Evolutionary conservation across 495 filamentous ascomycete species (phyloP).

Genomic region (Coniosporium apollinis): DNA sequence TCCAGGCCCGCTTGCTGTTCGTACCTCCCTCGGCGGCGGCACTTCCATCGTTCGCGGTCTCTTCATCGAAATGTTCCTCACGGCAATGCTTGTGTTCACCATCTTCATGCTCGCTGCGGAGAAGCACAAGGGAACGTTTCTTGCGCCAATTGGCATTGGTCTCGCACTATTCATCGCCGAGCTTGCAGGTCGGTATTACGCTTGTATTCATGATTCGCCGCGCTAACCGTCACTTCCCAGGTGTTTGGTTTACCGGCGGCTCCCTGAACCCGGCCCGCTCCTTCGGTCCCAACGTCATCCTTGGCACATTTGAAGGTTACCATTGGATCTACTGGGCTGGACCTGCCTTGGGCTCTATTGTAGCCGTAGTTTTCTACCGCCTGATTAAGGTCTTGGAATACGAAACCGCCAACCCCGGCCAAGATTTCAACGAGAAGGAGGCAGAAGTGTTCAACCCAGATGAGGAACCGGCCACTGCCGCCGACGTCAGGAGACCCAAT

Average conservation of each 20-base stretch:
- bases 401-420: conserved; percentile 61
- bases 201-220: not conserved
- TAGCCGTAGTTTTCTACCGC: conserved; percentile 24
- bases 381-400: conserved; percentile 44
- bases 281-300: conserved; percentile 16
- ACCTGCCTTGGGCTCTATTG: conserved; percentile 18
- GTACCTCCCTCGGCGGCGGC: conserved; percentile 26
- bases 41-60: conserved; percentile 33
- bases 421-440: conserved; percentile 34
- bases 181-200: conserved; percentile 14
- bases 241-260: conserved; percentile 7
- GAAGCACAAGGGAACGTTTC: conserved; percentile 34
- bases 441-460: conserved; percentile 7
- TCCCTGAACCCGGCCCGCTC: conserved; percentile 19
- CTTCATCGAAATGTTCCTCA: conserved; percentile 17
- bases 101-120: conserved; percentile 41
- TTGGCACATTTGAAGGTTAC: conserved; percentile 10
- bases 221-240: not conserved
- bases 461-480: conserved; percentile 13
- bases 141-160: conserved; percentile 39
- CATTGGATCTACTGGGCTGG: conserved; percentile 23
- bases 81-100: conserved; percentile 34
- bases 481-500: conserved; percentile 9
- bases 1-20: conserved; percentile 31
- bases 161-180: conserved; percentile 36